Percentiles rank a stretch among this genome's conserved stretches.
These are phyloP conservation scores for Xylariaceae sp. DNA, from an alignment of 2,329 filamentous ascomycete species.

Conservation along the genomic window DNA sequence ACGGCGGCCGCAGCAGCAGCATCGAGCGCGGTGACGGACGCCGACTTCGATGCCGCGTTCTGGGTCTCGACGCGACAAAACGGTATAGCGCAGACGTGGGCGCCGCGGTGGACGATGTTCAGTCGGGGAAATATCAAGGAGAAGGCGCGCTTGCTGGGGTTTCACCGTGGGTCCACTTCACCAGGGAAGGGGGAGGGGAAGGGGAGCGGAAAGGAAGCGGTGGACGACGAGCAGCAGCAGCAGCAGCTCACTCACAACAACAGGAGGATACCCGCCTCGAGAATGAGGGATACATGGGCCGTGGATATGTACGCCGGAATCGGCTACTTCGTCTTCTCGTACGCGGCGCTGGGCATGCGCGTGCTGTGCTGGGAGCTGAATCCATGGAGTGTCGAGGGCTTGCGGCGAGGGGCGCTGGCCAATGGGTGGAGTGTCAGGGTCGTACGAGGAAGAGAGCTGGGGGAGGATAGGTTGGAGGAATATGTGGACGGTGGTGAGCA, in stretches of 20 bases:
- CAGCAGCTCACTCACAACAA: too few species aligned
- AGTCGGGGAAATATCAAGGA: slow-evolving; percentile 85
- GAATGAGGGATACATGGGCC: slow-evolving; percentile 34
- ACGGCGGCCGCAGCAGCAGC: slow-evolving; percentile 7
- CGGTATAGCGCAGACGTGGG: slow-evolving; percentile 79
- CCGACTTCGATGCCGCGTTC: slow-evolving; percentile 63
- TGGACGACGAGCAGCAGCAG: background rate
- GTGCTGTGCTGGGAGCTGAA: slow-evolving; percentile 91
- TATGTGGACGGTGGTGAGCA: slow-evolving; percentile 41
- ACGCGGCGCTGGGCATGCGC: slow-evolving; percentile 64
- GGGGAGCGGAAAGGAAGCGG: background rate
- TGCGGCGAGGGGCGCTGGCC: slow-evolving; percentile 67
- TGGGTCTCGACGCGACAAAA: slow-evolving; percentile 80
- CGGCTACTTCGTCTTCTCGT: slow-evolving; percentile 89
- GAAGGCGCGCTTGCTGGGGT: slow-evolving; percentile 69
- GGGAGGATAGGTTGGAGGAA: slow-evolving; percentile 25
- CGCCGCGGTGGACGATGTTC: slow-evolving; percentile 91
- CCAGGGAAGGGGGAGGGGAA: background rate
- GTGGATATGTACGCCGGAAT: slow-evolving; percentile 91
- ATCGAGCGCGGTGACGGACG: slow-evolving; percentile 21
- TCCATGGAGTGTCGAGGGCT: slow-evolving; percentile 78
- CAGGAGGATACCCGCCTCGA: background rate
- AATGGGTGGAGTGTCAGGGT: slow-evolving; percentile 64
- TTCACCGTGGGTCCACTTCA: slow-evolving; percentile 36
- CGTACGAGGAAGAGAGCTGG: slow-evolving; percentile 30